Conservation (phyloP, 2,329 filamentous ascomycete genomes). For the Sporothrix luriei region DNA sequence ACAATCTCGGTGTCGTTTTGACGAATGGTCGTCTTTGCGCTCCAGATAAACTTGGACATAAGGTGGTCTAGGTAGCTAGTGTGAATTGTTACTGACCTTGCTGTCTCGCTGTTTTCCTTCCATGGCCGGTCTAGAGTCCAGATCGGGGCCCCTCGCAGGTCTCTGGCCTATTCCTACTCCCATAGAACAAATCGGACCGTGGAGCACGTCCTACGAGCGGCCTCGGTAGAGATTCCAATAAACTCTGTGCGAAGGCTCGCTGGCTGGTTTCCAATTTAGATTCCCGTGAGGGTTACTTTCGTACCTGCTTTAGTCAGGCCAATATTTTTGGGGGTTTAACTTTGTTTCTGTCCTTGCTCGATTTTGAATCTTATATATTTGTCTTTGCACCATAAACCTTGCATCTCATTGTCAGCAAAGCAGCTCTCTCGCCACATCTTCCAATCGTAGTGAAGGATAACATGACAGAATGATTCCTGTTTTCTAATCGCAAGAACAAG, state of each 20-base stretch:
- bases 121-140: too few relatives aligned
- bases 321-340: too few relatives aligned
- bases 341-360: background rate
- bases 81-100: too few relatives aligned
- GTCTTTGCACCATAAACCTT: background rate
- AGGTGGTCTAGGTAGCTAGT: too few relatives aligned
- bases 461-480: background rate
- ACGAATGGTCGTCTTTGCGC: too few relatives aligned
- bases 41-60: too few relatives aligned
- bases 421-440: slow-evolving; percentile 5
- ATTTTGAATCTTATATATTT: background rate
- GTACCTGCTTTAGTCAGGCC: background rate
- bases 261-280: too few relatives aligned
- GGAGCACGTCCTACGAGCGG: background rate
- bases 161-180: too few relatives aligned
- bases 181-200: background rate
- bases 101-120: too few relatives aligned
- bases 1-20: too few relatives aligned
- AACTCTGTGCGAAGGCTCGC: background rate
- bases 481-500: background rate
- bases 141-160: too few relatives aligned
- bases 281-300: background rate
- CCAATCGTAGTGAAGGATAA: too few relatives aligned
- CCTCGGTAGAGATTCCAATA: background rate
- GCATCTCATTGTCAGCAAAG: slow-evolving; percentile 9